Conservation (phyloP, 2,329 filamentous ascomycete genomes). For the Periconia sp. region DNA sequence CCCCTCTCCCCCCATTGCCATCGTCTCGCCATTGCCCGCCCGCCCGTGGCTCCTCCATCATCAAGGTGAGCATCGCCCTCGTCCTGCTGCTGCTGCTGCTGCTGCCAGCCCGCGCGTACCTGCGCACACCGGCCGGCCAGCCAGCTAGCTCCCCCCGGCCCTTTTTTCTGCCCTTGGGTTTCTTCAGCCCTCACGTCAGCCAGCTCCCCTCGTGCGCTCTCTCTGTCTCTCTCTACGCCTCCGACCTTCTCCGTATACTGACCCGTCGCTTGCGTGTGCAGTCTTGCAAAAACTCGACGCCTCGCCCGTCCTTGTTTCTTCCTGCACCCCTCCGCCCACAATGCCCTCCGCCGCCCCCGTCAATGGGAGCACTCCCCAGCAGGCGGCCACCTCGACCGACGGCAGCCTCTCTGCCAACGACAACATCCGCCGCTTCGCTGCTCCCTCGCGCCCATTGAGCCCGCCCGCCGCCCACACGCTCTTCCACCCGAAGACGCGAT, state of each 20-base stretch:
- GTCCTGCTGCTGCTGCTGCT: constrained; percentile 13
- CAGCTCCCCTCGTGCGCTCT: constrained; percentile 1
- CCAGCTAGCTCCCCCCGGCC: constrained; percentile 16
- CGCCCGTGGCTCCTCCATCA: constrained; percentile 24
- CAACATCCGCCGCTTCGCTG: constrained; percentile 96
- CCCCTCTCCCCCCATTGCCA: constrained; percentile 34
- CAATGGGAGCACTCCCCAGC: constrained; percentile 39
- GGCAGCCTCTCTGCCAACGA: constrained; percentile 79
- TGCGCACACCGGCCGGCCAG: too few relatives aligned
- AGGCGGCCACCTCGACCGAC: constrained; percentile 37
- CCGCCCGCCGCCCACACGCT: constrained; percentile 87
- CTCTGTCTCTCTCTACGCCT: constrained; percentile 1
- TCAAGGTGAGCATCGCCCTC: constrained; percentile 31
- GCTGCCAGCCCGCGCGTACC: constrained; percentile 18
- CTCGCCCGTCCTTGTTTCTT: constrained; percentile 9
- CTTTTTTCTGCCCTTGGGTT: constrained; percentile 26
- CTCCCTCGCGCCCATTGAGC: constrained; percentile 90
- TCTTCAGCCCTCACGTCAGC: constrained; percentile 35
- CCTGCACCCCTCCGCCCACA: constrained; percentile 30
- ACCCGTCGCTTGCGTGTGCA: too few relatives aligned
- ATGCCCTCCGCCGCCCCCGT: constrained; percentile 52
- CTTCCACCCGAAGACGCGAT: constrained; percentile 99
- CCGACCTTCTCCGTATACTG: too few relatives aligned
- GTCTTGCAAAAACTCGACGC: too few relatives aligned
- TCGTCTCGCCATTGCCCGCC: constrained; percentile 18